Evolutionary conservation across 2,329 filamentous ascomycete genomes (phyloP), one percentile per base, ranked within the genome.

Genomic region (Aspergillus intermedius): DNA sequence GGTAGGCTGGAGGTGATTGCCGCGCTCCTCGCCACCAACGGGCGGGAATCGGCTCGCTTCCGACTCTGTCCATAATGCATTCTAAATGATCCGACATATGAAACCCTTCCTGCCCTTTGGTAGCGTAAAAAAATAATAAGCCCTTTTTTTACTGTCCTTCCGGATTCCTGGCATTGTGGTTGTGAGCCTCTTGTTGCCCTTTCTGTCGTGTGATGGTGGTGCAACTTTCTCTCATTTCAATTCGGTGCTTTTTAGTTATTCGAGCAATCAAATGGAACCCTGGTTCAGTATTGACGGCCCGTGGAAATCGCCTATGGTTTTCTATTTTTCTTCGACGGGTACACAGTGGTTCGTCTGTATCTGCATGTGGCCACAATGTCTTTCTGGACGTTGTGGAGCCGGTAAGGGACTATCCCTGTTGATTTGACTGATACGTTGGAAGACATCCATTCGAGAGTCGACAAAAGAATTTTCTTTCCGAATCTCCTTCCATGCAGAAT

Each of bases 1-100:
- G 53, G 53, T 55, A 55, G 53, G 53, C 51, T 54, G 53, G 53
- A 54, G 52, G 12, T 46, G 28, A 54, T n/a, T 50, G 51, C 53
- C 53, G 53, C 37, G 22, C 22, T 12, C 35, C 22, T 46, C 25
- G 45, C 45, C 45, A 46, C 45, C 37, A 30, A 37, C 45, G 45
- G 34, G 45, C 35, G 45, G 45, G 34, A 42, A 17, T 34, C 45
- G 45, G 35, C 35, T 46, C 37, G 45, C 23, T 41, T 42, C 45
- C 37, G 10, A 42, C 9, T 28, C 25, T 37, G 25, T 12, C 45
- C 25, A 43, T 43, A 15, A 40, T 21, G 17, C 17, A 37, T 37
- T 37, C 15, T 40, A 40, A 40, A 17, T 40, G 19, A 40, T 30
- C 25, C 9, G 25, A 30, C 25, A 30, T 28, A 28, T 12, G 25